Percentiles rank a stretch among this genome's conserved stretches.
Conservation (phyloP, 2,329 filamentous ascomycete species). For the Trichoderma atrobrunneum region DNA sequence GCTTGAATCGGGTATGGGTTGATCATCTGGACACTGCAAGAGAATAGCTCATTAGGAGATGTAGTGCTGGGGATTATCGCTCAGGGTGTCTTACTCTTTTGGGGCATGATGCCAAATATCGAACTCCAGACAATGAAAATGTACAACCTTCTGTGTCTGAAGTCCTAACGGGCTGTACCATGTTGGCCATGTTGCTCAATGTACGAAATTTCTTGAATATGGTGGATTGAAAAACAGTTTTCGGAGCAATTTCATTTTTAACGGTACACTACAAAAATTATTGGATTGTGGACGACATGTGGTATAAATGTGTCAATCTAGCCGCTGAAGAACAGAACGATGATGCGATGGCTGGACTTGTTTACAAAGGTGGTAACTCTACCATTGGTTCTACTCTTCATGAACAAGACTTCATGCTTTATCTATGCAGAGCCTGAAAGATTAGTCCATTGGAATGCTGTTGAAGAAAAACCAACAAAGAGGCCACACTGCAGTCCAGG, state of each 20-base stretch:
- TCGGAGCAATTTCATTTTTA: background rate
- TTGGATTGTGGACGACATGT: background rate
- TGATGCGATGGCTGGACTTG: background rate
- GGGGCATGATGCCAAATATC: background rate
- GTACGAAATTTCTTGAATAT: too few relatives aligned
- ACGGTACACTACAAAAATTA: fast-evolving
- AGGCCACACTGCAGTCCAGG: too few relatives aligned
- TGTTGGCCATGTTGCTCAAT: too few relatives aligned
- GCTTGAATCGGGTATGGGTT: too few relatives aligned
- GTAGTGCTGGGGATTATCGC: background rate
- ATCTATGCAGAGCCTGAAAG: background rate
- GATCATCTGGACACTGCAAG: background rate
- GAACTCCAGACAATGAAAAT: background rate
- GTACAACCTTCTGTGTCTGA: too few relatives aligned
- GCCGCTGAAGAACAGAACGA: background rate
- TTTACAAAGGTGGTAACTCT: background rate
- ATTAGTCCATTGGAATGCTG: background rate
- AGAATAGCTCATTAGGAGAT: background rate
- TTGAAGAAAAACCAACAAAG: background rate
- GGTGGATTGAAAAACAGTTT: too few relatives aligned
- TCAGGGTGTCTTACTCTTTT: background rate
- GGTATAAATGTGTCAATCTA: background rate
- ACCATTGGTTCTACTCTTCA: background rate
- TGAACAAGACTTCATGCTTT: background rate
- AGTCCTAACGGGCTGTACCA: too few relatives aligned